Percentiles rank a stretch among this genome's conserved stretches.
Conservation (phyloP, 2,329 filamentous ascomycete genomes). For the Cladosporium sp. region DNA sequence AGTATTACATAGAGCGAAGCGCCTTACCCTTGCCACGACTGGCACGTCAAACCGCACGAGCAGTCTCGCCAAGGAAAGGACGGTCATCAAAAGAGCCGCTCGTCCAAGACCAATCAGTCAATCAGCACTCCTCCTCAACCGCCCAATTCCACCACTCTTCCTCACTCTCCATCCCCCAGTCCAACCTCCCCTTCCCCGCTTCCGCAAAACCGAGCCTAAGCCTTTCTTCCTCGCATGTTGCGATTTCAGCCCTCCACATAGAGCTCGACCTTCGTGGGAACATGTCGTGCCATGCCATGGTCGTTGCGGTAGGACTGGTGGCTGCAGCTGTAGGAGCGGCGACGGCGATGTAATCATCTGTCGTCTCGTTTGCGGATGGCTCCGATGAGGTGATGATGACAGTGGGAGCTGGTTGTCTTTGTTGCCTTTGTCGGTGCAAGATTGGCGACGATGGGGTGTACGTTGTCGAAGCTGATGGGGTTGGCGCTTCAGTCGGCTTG, state of each 20-base stretch:
- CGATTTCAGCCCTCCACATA: not conserved
- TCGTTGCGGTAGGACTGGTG: not conserved
- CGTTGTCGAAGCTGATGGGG: not conserved
- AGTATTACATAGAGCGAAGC: not conserved
- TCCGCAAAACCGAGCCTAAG: not conserved
- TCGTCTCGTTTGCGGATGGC: not conserved
- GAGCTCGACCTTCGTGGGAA: slow-evolving; percentile 2
- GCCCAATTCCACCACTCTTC: slow-evolving; percentile 16
- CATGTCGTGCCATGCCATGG: not conserved
- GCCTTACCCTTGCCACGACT: not conserved
- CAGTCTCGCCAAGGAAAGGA: not conserved
- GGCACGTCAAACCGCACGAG: not conserved
- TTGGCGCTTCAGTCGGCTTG: not conserved
- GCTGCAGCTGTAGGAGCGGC: not conserved
- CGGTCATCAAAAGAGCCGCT: not conserved
- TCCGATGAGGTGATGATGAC: slow-evolving; percentile 11
- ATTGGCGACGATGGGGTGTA: slow-evolving; percentile 11
- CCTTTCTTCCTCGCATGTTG: not conserved
- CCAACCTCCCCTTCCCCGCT: not conserved
- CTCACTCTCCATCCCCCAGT: not conserved
- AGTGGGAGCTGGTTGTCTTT: not conserved
- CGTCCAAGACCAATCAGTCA: not conserved
- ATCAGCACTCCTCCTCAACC: slow-evolving; percentile 13
- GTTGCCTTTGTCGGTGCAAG: slow-evolving; percentile 2
- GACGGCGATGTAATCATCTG: slow-evolving; percentile 1